A percentile compares a stretch with the other conserved stretches of the same genome.
These are phyloP conservation scores for Akanthomyces uredinophilus DNA, from an alignment of 2,329 filamentous ascomycete genomes.

Conservation along the genomic window DNA sequence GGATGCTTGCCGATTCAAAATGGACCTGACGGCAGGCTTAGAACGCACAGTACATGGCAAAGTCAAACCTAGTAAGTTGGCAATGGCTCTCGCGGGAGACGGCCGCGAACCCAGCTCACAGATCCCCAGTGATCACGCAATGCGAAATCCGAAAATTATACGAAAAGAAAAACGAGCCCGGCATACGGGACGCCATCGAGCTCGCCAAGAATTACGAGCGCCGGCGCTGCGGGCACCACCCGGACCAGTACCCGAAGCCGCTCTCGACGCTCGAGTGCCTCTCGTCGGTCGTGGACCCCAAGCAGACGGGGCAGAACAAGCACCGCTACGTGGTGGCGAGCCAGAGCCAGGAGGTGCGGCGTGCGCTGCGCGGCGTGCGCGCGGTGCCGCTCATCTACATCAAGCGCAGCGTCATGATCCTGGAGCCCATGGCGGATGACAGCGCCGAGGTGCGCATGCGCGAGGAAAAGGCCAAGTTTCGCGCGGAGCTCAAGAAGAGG, in stretches of 20 bases:
- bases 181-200: slow-evolving; percentile 58
- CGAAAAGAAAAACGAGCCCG: slow-evolving; percentile 50
- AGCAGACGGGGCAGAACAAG: slow-evolving; percentile 65
- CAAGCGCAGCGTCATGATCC: slow-evolving; percentile 66
- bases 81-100: background rate
- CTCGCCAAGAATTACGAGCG: slow-evolving; percentile 72
- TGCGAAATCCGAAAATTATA: slow-evolving; percentile 79
- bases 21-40: slow-evolving; percentile 74
- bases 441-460: slow-evolving; percentile 58
- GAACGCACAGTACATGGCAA: slow-evolving; percentile 81
- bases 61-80: slow-evolving; percentile 69
- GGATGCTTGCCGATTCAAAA: slow-evolving; percentile 78
- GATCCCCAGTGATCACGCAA: slow-evolving; percentile 64
- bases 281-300: slow-evolving; percentile 71
- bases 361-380: slow-evolving; percentile 58
- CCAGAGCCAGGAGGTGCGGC: slow-evolving; percentile 61
- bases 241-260: slow-evolving; percentile 64
- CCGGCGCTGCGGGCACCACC: slow-evolving; percentile 72
- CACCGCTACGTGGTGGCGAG: slow-evolving; percentile 74
- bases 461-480: slow-evolving; percentile 72
- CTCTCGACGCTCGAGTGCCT: slow-evolving; percentile 67
- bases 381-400: slow-evolving; percentile 77
- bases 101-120: slow-evolving; percentile 15
- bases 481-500: slow-evolving; percentile 56
- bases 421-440: slow-evolving; percentile 66